Evolutionary conservation across 2,329 filamentous ascomycete genomes (phyloP).

Genomic region (Fusarium cicatricum): DNA sequence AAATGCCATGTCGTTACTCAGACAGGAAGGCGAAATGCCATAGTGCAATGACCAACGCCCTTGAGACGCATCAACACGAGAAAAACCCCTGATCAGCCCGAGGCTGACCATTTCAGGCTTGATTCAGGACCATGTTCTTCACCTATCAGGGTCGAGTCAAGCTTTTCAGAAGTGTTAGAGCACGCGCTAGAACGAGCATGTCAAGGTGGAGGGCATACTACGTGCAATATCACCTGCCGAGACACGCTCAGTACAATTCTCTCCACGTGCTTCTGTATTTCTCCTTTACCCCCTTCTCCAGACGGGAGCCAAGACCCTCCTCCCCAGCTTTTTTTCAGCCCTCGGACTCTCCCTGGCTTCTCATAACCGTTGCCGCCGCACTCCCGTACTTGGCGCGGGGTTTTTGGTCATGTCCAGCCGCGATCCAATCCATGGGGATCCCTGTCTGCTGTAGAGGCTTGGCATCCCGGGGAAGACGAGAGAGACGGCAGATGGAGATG

Average conservation of each 20-base stretch:
- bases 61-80: neutral
- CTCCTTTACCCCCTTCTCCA: too few relatives aligned
- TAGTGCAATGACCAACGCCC: constrained; percentile 22
- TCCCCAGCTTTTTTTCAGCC: too few relatives aligned
- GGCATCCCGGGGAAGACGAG: constrained; percentile 12
- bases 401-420: too few relatives aligned
- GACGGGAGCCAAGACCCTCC: too few relatives aligned
- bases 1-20: constrained; percentile 1
- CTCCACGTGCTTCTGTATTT: too few relatives aligned
- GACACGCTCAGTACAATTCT: too few relatives aligned
- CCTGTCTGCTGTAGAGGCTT: constrained; percentile 9
- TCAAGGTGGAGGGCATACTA: too few relatives aligned
- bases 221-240: too few relatives aligned
- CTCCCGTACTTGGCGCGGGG: constrained; percentile 31
- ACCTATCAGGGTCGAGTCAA: neutral
- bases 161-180: neutral
- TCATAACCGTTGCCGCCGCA: constrained; percentile 2
- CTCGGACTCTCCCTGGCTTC: too few relatives aligned
- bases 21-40: constrained; percentile 6
- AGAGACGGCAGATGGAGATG: constrained; percentile 15
- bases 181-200: neutral
- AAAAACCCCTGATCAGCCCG: constrained; percentile 6
- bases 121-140: too few relatives aligned
- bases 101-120: neutral
- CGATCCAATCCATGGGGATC: too few relatives aligned